Evolutionary conservation across 2,329 filamentous ascomycete genomes (phyloP).

Genomic region (Stagonosporopsis rhizophila): DNA sequence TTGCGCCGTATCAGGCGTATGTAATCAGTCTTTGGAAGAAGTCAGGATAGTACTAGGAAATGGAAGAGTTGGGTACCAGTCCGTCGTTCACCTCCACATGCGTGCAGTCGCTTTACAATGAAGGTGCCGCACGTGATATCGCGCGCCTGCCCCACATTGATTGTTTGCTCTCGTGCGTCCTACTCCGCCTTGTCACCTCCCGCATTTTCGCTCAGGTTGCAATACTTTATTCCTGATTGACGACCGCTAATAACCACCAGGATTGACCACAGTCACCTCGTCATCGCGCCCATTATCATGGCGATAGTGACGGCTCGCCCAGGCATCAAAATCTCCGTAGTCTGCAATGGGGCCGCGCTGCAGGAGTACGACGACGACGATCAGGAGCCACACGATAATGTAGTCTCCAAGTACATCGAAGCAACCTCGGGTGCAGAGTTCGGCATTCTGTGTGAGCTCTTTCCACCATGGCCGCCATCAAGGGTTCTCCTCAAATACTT

Average conservation of each 20-base stretch:
- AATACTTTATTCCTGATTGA: not conserved
- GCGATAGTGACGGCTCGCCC: constrained; percentile 24
- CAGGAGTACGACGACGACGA: constrained; percentile 41
- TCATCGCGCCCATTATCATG: constrained; percentile 19
- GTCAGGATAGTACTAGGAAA: constrained; percentile 2
- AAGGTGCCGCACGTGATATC: not conserved
- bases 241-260: not conserved
- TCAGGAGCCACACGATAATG: not conserved
- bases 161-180: not conserved
- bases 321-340: constrained; percentile 27
- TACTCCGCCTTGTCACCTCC: not conserved
- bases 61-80: not conserved
- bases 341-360: constrained; percentile 24
- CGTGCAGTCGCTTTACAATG: not conserved
- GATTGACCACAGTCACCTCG: no score
- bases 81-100: not conserved
- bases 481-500: constrained; percentile 15
- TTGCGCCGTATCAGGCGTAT: not conserved
- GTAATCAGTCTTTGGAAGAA: not conserved
- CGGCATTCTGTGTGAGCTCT: constrained; percentile 7
- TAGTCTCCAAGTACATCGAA: constrained; percentile 43
- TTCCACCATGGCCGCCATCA: constrained; percentile 2
- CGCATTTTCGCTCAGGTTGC: constrained; percentile 2
- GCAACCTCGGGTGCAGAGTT: constrained; percentile 36
- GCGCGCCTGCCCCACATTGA: not conserved